These are phyloP conservation scores for Periglandula ipomoeae DNA, from an alignment of 2,329 filamentous ascomycete genomes.

Conservation along the genomic window DNA sequence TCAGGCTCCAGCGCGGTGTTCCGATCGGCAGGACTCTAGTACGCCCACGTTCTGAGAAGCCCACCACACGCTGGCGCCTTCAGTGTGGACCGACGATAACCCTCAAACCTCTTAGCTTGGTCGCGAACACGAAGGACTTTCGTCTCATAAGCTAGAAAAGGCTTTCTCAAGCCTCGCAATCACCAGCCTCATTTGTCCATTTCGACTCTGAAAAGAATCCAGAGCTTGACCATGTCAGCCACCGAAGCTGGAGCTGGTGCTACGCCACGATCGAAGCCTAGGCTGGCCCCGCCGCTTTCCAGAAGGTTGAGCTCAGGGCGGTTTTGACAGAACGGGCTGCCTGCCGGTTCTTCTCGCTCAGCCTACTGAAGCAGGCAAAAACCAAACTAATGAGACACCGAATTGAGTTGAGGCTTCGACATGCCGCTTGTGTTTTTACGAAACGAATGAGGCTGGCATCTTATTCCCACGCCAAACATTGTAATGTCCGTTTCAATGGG, in stretches of 20 bases:
- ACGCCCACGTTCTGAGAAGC: no score
- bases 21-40: no score
- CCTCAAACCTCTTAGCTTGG: no score
- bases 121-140: not conserved
- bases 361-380: not conserved
- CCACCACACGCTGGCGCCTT: no score
- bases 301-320: not conserved
- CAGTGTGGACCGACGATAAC: no score
- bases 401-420: no score
- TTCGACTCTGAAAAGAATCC: not conserved
- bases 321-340: not conserved
- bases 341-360: not conserved
- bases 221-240: not conserved
- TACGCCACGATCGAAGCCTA: conserved; percentile 2
- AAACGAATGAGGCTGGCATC: no score
- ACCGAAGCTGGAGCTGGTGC: not conserved
- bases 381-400: not conserved
- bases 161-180: not conserved
- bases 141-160: not conserved
- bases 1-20: no score
- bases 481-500: no score
- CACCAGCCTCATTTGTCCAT: conserved; percentile 2
- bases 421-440: no score
- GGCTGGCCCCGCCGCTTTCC: not conserved
- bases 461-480: no score